phyloP scores from a whole-genome alignment of 305 asterid genomes.

The Fraxinus xanthoxyloides region DNA sequence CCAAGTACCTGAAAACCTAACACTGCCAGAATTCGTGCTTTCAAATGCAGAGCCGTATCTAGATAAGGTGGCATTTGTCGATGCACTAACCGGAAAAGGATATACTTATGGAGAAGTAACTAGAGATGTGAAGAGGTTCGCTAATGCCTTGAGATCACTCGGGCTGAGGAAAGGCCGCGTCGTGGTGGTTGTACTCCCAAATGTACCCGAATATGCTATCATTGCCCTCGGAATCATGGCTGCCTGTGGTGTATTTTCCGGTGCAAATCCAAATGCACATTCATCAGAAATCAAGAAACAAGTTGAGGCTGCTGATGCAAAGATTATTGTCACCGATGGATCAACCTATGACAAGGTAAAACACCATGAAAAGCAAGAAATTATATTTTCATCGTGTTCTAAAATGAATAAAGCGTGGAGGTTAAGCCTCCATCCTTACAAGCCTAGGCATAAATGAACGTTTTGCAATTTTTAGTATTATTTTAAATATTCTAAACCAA shows the following conservation, averaged over 20 bases:
- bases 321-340: conserved; percentile 74
- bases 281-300: conserved; percentile 81
- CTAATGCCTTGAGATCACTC: conserved; percentile 84
- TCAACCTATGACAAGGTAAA: conserved; percentile 72
- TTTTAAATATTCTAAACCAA: background rate
- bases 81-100: conserved; percentile 60
- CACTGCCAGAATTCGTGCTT: conserved; percentile 81
- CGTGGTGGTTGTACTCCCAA: conserved; percentile 79
- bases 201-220: conserved; percentile 68
- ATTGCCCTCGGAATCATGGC: conserved; percentile 93
- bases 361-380: background rate
- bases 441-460: background rate
- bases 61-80: conserved; percentile 74
- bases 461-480: too few species aligned
- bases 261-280: conserved; percentile 78
- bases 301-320: conserved; percentile 80
- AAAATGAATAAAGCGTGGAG: background rate
- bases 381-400: background rate
- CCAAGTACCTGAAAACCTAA: conserved; percentile 58
- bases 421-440: background rate
- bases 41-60: conserved; percentile 45
- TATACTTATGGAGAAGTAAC: conserved; percentile 64
- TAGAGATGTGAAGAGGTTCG: conserved; percentile 61
- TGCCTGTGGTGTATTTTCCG: conserved; percentile 84
- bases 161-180: conserved; percentile 78